A percentile compares a stretch with the other conserved stretches of the same genome.
Conservation (phyloP, 75 land plant species). For the Sequoia sempervirens region DNA sequence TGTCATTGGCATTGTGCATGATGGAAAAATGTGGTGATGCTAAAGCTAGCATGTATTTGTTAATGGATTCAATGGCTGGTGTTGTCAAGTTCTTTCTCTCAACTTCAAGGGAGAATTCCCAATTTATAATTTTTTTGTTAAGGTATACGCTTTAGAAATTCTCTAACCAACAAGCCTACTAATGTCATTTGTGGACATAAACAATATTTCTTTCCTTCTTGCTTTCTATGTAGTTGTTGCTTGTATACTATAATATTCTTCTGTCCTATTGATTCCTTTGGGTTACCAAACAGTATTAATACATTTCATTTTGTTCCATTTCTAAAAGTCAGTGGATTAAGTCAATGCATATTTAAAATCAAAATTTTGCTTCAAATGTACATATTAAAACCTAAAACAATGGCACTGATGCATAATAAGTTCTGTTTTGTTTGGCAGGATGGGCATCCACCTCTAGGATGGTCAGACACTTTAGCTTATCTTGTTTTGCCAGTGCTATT, state of each 20-base stretch:
- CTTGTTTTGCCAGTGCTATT: constrained; percentile 88
- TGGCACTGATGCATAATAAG: constrained; percentile 3
- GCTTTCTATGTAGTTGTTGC: background rate
- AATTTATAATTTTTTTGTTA: background rate
- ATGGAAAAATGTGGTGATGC: background rate
- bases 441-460: constrained; percentile 94
- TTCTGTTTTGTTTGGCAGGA: constrained; percentile 48
- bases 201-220: background rate
- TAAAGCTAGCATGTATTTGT: background rate
- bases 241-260: background rate
- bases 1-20: background rate
- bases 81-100: background rate
- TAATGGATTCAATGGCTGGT: background rate
- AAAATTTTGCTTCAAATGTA: background rate
- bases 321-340: background rate
- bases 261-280: background rate
- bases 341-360: background rate
- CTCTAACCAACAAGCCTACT: background rate
- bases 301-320: background rate
- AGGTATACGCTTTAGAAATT: background rate
- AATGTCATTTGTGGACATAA: background rate
- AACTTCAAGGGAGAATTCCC: background rate
- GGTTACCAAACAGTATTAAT: background rate
- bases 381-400: background rate
- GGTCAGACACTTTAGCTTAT: constrained; percentile 87